These are phyloP conservation scores for Russula virescens DNA, from an alignment of 768 basidiomycete genomes.

Conservation along the genomic window DNA sequence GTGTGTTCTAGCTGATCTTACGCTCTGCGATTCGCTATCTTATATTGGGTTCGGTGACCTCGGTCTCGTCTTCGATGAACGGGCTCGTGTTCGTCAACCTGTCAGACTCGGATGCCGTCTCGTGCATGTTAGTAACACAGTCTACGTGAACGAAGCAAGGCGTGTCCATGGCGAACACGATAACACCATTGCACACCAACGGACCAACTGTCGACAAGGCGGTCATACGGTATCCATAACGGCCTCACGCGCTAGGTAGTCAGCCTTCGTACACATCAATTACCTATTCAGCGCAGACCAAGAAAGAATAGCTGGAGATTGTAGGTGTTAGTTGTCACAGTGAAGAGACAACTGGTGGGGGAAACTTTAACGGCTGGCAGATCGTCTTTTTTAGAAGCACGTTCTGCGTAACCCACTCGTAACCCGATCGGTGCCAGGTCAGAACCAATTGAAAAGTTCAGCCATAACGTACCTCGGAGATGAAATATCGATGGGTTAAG, in stretches of 20 bases:
- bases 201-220: conserved; percentile 93
- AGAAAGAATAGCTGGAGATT: not conserved
- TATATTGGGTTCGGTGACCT: conserved; percentile 5
- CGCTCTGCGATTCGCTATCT: conserved; percentile 18
- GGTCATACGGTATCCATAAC: conserved; percentile 57
- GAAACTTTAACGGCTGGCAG: conserved; percentile 76
- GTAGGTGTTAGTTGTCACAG: not conserved
- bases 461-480: conserved; percentile 57
- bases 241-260: conserved; percentile 91
- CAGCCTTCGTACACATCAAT: conserved; percentile 96
- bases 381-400: conserved; percentile 63
- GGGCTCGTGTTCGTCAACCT: conserved; percentile 6
- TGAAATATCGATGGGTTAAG: conserved; percentile 89
- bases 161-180: conserved; percentile 82
- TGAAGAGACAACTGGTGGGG: not conserved
- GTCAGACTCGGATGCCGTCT: no score
- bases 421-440: no score
- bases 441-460: not conserved
- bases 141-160: not conserved
- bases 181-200: conserved; percentile 94
- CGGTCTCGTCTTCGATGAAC: conserved; percentile 15
- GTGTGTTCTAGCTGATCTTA: conserved; percentile 14
- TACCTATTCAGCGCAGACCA: no score
- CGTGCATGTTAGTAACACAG: not conserved
- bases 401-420: conserved; percentile 56